Conservation (phyloP, 2,329 filamentous ascomycete genomes). For the Monosporascus sp. region DNA sequence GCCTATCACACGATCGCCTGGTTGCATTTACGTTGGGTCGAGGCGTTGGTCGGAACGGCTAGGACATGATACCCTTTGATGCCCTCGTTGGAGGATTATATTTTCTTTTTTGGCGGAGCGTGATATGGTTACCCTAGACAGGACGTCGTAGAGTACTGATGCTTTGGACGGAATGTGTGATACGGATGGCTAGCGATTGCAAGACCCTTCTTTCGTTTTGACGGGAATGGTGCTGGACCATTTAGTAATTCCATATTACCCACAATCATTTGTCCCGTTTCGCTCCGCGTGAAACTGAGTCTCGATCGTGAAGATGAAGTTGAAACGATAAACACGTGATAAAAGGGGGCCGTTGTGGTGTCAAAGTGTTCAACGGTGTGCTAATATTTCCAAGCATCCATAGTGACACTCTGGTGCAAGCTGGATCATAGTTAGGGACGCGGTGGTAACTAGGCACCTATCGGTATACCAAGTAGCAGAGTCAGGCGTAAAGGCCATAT, state of each 20-base stretch:
- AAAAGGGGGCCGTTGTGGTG: no score
- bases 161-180: slow-evolving; percentile 14
- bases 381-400: no score
- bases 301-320: no score
- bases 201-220: slow-evolving; percentile 23
- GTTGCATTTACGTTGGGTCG: slow-evolving; percentile 17
- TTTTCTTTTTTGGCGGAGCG: slow-evolving; percentile 12
- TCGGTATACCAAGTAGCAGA: no score
- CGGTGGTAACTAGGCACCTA: no score
- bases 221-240: slow-evolving; percentile 16
- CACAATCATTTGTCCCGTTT: neutral
- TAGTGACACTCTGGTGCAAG: no score
- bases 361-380: no score
- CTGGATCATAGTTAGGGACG: no score
- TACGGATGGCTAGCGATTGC: slow-evolving; percentile 14
- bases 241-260: slow-evolving; percentile 10
- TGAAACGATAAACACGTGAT: no score
- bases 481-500: no score
- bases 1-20: slow-evolving; percentile 17
- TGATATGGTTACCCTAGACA: slow-evolving; percentile 6
- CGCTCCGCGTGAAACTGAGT: neutral
- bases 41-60: slow-evolving; percentile 28
- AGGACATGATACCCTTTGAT: slow-evolving; percentile 31
- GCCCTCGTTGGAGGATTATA: slow-evolving; percentile 13
- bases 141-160: slow-evolving; percentile 11